Evolutionary conservation across 495 filamentous ascomycete species (phyloP).

Genomic region (Penicillium chermesinum): DNA sequence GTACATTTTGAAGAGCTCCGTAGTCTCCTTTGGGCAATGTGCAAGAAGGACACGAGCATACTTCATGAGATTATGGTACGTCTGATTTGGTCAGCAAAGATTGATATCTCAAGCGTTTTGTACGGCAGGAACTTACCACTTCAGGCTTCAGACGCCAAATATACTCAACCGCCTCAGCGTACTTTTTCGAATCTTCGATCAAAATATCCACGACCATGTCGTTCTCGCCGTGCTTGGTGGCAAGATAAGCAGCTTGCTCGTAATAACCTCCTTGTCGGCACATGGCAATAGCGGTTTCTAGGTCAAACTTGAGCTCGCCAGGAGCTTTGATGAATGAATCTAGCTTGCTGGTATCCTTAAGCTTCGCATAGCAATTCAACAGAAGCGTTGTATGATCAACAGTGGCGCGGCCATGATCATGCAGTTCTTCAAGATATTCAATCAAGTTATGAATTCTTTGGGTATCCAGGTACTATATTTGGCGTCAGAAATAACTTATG

Average conservation of each 20-base stretch:
- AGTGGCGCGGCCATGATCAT: slow-evolving; percentile 88
- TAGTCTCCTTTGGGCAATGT: slow-evolving; percentile 73
- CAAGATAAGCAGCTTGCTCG: slow-evolving; percentile 92
- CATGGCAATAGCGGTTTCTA: slow-evolving; percentile 97
- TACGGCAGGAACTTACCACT: slow-evolving; percentile 45
- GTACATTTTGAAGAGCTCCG: slow-evolving; percentile 84
- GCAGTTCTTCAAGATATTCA: slow-evolving; percentile 93
- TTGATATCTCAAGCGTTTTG: not conserved
- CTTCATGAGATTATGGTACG: slow-evolving; percentile 88
- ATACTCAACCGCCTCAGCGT: slow-evolving; percentile 81
- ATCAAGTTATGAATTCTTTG: slow-evolving; percentile 96
- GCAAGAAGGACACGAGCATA: slow-evolving; percentile 86
- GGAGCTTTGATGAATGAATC: slow-evolving; percentile 95
- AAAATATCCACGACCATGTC: slow-evolving; percentile 92
- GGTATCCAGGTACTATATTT: slow-evolving; percentile 74
- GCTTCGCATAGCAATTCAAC: slow-evolving; percentile 94
- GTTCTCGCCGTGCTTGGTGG: slow-evolving; percentile 89
- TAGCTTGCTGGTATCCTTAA: slow-evolving; percentile 92
- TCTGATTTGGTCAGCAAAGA: slow-evolving; percentile 39
- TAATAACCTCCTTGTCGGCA: slow-evolving; percentile 97
- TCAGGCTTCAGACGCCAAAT: slow-evolving; percentile 86
- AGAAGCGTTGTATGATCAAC: slow-evolving; percentile 95
- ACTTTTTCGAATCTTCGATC: slow-evolving; percentile 89
- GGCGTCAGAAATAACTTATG: not conserved
- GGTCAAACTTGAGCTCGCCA: slow-evolving; percentile 90